These are phyloP conservation scores for Terfezia boudieri DNA, from an alignment of 495 filamentous ascomycete genomes.

Conservation along the genomic window DNA sequence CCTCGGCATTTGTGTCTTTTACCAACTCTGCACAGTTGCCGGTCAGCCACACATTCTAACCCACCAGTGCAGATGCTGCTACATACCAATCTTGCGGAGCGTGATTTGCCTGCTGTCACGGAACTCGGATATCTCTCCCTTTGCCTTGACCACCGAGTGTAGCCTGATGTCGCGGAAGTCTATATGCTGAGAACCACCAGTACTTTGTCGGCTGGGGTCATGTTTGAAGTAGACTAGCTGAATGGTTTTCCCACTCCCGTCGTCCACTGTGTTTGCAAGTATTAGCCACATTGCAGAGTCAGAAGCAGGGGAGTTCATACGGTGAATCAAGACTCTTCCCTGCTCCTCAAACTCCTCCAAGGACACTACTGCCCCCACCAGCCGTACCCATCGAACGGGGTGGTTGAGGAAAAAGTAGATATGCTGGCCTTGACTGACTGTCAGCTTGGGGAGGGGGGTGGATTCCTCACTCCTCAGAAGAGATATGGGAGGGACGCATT, in stretches of 20 bases:
- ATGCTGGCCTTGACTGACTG: constrained; percentile 28
- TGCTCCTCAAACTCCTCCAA: constrained; percentile 34
- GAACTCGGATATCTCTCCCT: constrained; percentile 46
- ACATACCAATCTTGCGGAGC: constrained; percentile 27
- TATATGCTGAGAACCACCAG: constrained; percentile 9
- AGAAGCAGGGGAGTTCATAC: background rate
- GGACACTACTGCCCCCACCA: constrained; percentile 59
- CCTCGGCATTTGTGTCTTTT: constrained; percentile 48
- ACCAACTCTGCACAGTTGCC: constrained; percentile 28
- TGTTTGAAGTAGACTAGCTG: constrained; percentile 24
- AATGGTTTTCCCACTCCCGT: constrained; percentile 60
- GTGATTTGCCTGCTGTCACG: constrained; percentile 41
- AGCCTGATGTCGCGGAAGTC: constrained; percentile 34
- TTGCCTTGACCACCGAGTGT: constrained; percentile 51
- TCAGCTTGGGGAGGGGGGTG: no score
- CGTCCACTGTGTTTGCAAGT: constrained; percentile 34
- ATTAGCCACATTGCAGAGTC: background rate
- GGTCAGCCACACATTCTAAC: background rate
- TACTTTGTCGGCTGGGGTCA: background rate
- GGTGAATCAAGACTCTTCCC: background rate
- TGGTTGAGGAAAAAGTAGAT: constrained; percentile 70
- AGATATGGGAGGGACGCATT: background rate
- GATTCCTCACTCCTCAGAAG: background rate
- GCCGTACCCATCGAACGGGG: constrained; percentile 63
- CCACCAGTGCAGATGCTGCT: background rate